phyloP scores from a whole-genome alignment of 345 rosid species.

The Pugionium dolabratum region DNA sequence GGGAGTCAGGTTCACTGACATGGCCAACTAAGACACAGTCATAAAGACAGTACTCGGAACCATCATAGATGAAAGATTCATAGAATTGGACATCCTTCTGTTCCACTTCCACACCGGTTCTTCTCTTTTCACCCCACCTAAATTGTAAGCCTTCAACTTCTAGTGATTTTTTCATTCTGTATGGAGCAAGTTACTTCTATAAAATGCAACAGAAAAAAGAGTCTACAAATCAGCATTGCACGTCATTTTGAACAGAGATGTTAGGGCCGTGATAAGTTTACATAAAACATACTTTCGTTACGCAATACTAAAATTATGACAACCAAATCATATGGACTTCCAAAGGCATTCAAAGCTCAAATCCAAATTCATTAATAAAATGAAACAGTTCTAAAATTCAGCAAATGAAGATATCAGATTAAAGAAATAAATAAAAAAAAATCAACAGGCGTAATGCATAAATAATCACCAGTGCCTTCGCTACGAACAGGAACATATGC shows the following conservation, averaged over 20 bases:
- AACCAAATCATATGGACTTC: background rate
- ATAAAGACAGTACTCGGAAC: slow-evolving; percentile 55
- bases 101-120: slow-evolving; percentile 52
- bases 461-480: background rate
- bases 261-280: background rate
- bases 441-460: background rate
- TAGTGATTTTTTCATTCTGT: slow-evolving; percentile 49
- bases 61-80: slow-evolving; percentile 62
- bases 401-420: background rate
- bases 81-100: slow-evolving; percentile 59
- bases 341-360: background rate
- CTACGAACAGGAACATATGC: background rate
- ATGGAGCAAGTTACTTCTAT: slow-evolving; percentile 16
- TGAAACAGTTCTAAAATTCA: background rate
- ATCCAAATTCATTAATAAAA: too few species aligned
- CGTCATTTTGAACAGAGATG: background rate
- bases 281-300: background rate
- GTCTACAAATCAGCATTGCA: background rate
- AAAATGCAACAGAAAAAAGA: background rate
- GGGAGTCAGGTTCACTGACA: slow-evolving; percentile 51
- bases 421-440: background rate
- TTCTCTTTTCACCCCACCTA: slow-evolving; percentile 65
- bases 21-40: slow-evolving; percentile 61
- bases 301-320: background rate
- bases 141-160: slow-evolving; percentile 47